A percentile compares a stretch with the other conserved stretches of the same genome.
phyloP scores from a whole-genome alignment of 2,329 filamentous ascomycete genomes.

The Neofusicoccum sp. region DNA sequence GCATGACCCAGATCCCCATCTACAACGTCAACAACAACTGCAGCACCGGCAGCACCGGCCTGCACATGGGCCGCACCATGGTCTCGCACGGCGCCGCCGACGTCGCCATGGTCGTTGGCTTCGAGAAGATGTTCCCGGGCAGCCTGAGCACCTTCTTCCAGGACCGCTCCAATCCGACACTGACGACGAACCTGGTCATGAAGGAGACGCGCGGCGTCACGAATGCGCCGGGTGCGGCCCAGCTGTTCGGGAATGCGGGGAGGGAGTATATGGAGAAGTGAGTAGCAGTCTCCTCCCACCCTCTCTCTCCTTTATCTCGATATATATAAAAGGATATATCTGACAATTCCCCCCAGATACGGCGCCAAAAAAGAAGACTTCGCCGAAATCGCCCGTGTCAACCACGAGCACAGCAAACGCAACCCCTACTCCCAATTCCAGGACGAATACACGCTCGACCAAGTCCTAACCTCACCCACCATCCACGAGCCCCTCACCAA shows the following conservation, averaged over 20 bases:
- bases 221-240: conserved; percentile 82
- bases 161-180: conserved; percentile 79
- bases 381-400: conserved; percentile 89
- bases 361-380: conserved; percentile 85
- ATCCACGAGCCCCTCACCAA: conserved; percentile 90
- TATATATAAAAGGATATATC: not conserved
- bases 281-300: conserved; percentile 28
- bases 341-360: conserved; percentile 55
- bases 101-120: conserved; percentile 88
- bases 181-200: conserved; percentile 77
- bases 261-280: conserved; percentile 93
- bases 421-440: conserved; percentile 99
- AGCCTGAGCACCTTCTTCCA: conserved; percentile 81
- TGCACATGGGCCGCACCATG: conserved; percentile 80
- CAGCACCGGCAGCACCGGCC: conserved; percentile 88
- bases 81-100: conserved; percentile 80
- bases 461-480: conserved; percentile 74
- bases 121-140: conserved; percentile 98
- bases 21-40: conserved; percentile 99
- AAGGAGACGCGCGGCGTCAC: conserved; percentile 76
- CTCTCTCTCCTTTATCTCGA: not conserved
- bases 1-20: conserved; percentile 94
- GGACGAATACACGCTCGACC: conserved; percentile 84
- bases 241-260: conserved; percentile 95
- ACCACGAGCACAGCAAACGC: conserved; percentile 86